These are phyloP conservation scores for Xylariomycetidae sp. DNA, from an alignment of 2,329 filamentous ascomycete genomes.

Conservation along the genomic window DNA sequence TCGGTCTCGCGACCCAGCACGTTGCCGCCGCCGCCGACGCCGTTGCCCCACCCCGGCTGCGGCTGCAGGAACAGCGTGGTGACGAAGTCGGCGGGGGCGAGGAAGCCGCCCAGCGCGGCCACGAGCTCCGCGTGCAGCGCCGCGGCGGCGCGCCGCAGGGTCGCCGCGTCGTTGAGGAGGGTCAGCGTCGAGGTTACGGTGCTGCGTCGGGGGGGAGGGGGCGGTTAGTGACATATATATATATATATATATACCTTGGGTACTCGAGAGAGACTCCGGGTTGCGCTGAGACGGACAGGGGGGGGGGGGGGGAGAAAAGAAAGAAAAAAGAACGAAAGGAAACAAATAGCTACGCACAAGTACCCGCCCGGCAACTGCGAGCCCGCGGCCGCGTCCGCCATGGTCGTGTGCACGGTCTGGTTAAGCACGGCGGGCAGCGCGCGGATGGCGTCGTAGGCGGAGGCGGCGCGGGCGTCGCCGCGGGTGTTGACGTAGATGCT, in stretches of 20 bases:
- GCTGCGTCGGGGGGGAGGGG: constrained; percentile 8
- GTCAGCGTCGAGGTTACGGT: constrained; percentile 13
- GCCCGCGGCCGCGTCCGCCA: constrained; percentile 14
- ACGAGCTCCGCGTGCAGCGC: constrained; percentile 11
- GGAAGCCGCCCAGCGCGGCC: constrained; percentile 9
- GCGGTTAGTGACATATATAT: too few species aligned
- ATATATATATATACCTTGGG: not conserved
- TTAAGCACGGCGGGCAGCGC: constrained; percentile 13
- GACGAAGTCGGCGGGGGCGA: constrained; percentile 13
- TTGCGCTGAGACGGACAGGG: too few species aligned
- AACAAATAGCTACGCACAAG: constrained; percentile 9
- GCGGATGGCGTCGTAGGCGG: constrained; percentile 12
- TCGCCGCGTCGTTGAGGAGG: constrained; percentile 15
- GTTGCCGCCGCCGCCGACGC: constrained; percentile 18
- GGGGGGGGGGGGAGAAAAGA: too few species aligned
- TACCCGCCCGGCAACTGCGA: constrained; percentile 10
- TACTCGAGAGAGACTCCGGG: not conserved
- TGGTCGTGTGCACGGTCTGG: constrained; percentile 6
- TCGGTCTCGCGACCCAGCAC: constrained; percentile 21
- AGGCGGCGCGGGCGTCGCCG: constrained; percentile 11
- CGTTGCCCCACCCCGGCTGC: constrained; percentile 15
- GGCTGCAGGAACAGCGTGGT: constrained; percentile 18
- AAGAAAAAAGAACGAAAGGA: too few species aligned
- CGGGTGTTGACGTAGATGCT: constrained; percentile 17
- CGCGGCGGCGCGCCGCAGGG: constrained; percentile 11